Base-by-base conservation (phyloP, 768 basidiomycete species). In the Mycena kentingensis region DNA sequence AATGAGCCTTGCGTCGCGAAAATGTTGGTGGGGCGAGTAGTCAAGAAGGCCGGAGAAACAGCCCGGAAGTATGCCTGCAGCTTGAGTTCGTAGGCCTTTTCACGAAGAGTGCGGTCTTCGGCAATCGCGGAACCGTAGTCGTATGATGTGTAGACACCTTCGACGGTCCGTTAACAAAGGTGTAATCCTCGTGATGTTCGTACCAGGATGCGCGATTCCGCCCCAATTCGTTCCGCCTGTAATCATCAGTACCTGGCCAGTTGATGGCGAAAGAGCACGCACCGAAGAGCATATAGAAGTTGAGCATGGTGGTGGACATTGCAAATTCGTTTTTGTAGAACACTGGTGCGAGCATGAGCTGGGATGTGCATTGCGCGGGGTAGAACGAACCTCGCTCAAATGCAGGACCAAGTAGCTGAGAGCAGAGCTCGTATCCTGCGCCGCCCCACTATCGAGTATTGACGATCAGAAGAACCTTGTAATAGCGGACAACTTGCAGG, bases 71-170 rank as follows among this genome's bases (percentile, higher is more conserved):
- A 74, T 29, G 78, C 75, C 60, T 79, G 77, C 16, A 79, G 60
- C 59, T 81, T 81, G 44, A 79, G 63, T 52, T 81, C 79, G 46
- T 80, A 79, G 61, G 74, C 79, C 57, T 81, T 81, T 55, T 81
- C 79, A 22, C 79, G 73, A 21, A 80, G 69, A 2, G 77, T 76
- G 31, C 79, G 69, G 49, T 79, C 78, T 66, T 80, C 79, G 8
- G 77, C 73, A 37, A 80, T 78, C 4, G 77, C 76, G 4, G 76
- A 67, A 5, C 78, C 79, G 55, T 77, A 76, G 57, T 77, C 76
- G 46, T 77, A 76, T 0, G 74, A 76, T 3, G 76, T 73, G 46
- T 77, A 77, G 7, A 71, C 73, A 29, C 74, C 73, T 71, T 18
- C n/a, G 41, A 25, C 18, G 19, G 1, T n/a, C 11, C 31, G 39